Conservation (phyloP, 129 eudicot genomes). For the Chrysanthemum makinoi region DNA sequence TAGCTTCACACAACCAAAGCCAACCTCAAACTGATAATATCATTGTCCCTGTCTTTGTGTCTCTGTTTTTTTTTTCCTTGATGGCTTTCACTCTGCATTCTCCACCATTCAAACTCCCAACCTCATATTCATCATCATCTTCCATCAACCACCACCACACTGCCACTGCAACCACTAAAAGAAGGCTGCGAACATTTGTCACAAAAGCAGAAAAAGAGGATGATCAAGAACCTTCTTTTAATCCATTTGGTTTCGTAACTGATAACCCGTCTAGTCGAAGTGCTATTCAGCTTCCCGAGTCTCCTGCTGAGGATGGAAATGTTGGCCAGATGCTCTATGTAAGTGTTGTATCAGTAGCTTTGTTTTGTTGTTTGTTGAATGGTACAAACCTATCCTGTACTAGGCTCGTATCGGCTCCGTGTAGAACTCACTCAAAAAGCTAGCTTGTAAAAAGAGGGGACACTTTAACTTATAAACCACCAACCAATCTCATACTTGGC, state of each 20-base stretch:
- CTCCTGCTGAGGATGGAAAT: slow-evolving; percentile 94
- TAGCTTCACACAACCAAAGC: slow-evolving; percentile 24
- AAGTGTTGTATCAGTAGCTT: slow-evolving; percentile 11
- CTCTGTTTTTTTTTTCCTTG: background rate
- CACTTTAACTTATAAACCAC: too few relatives aligned
- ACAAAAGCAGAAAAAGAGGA: slow-evolving; percentile 52
- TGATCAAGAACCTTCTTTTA: slow-evolving; percentile 63
- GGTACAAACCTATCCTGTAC: too few relatives aligned
- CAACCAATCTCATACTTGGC: too few relatives aligned
- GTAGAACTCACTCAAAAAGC: too few relatives aligned
- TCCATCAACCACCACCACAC: too few relatives aligned
- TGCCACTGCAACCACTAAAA: slow-evolving; percentile 7
- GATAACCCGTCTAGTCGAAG: slow-evolving; percentile 91
- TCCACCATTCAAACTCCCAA: slow-evolving; percentile 35
- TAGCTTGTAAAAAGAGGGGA: too few relatives aligned
- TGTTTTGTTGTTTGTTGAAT: too few relatives aligned
- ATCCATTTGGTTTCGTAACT: slow-evolving; percentile 95
- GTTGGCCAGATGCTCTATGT: slow-evolving; percentile 97
- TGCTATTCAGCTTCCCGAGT: slow-evolving; percentile 91
- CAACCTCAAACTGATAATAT: background rate
- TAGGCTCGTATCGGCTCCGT: too few relatives aligned
- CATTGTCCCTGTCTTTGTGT: background rate
- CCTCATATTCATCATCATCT: slow-evolving; percentile 15
- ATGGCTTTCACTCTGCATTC: slow-evolving; percentile 52
- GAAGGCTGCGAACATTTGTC: slow-evolving; percentile 19